These are phyloP conservation scores for Periconia digitata DNA, from an alignment of 2,329 filamentous ascomycete species.

Conservation along the genomic window DNA sequence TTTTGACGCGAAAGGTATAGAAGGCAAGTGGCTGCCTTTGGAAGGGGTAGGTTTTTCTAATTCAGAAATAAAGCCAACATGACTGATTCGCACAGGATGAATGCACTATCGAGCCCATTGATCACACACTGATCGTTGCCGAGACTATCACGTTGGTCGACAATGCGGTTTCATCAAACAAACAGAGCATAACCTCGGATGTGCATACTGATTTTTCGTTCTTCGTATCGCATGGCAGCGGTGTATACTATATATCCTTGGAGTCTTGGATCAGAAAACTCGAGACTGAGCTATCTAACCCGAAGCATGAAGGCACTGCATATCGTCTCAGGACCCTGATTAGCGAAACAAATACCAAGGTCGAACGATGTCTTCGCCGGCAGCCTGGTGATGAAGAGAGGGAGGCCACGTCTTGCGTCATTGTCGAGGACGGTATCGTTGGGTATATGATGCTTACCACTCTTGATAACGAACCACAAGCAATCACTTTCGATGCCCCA, in stretches of 20 bases:
- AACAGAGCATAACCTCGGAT: constrained; percentile 60
- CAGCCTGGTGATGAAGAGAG: constrained; percentile 21
- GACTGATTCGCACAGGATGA: constrained; percentile 20
- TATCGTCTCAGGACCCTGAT: constrained; percentile 61
- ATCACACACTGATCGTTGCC: constrained; percentile 40
- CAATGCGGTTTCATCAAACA: constrained; percentile 36
- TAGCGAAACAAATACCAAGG: constrained; percentile 51
- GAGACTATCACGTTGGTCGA: constrained; percentile 43
- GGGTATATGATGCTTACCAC: constrained; percentile 60
- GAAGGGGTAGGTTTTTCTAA: constrained; percentile 25
- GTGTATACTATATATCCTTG: constrained; percentile 58
- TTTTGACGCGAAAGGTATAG: constrained; percentile 62
- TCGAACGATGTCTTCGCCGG: constrained; percentile 52
- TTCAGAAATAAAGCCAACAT: background rate
- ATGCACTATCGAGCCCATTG: constrained; percentile 17
- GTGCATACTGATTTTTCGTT: constrained; percentile 59
- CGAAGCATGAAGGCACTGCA: constrained; percentile 53
- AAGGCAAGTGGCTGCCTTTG: constrained; percentile 63
- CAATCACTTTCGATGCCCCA: constrained; percentile 55
- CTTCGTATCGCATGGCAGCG: constrained; percentile 58
- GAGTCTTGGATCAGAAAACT: constrained; percentile 59
- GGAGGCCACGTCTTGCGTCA: constrained; percentile 51
- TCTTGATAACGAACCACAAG: constrained; percentile 51
- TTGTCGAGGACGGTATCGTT: constrained; percentile 58
- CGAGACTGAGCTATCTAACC: constrained; percentile 58